Percentiles rank a stretch among this genome's conserved stretches.
phyloP scores from a whole-genome alignment of 2,329 filamentous ascomycete species.

The Botryotinia narcissicola region DNA sequence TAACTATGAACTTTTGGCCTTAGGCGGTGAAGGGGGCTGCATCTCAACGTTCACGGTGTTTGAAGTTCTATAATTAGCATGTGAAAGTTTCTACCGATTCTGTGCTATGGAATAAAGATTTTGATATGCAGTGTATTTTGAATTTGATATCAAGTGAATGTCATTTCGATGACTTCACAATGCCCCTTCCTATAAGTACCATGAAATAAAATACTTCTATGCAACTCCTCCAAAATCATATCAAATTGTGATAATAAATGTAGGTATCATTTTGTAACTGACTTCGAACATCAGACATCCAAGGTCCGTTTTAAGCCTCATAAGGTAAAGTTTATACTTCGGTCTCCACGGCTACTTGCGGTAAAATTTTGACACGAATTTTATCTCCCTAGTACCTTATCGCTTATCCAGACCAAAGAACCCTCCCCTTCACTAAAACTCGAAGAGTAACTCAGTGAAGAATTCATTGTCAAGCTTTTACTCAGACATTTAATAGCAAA shows the following conservation, averaged over 20 bases:
- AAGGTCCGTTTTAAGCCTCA: not conserved
- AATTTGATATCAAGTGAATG: not conserved
- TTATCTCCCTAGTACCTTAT: not conserved
- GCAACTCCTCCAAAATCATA: not conserved
- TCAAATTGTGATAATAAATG: not conserved
- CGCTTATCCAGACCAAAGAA: not conserved
- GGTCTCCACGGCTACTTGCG: not conserved
- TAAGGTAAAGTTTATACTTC: not conserved
- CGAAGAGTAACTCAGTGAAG: slow-evolving; percentile 4
- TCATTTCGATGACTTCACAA: not conserved
- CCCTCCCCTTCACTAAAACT: not conserved
- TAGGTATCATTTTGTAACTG: not conserved
- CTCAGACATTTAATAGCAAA: not conserved
- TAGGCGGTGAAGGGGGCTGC: not conserved
- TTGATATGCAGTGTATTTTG: not conserved
- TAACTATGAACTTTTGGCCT: slow-evolving; percentile 9
- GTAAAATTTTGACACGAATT: not conserved
- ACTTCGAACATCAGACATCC: not conserved
- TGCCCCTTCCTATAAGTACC: not conserved
- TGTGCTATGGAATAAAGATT: not conserved
- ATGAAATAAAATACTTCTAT: not conserved
- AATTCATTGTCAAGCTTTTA: slow-evolving; percentile 10
- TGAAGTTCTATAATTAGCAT: slow-evolving; percentile 10
- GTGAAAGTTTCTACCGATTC: not conserved
- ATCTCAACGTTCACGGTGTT: slow-evolving; percentile 3